Conservation (phyloP, 1,139 yeast genomes). For the Taphrina betulina region DNA sequence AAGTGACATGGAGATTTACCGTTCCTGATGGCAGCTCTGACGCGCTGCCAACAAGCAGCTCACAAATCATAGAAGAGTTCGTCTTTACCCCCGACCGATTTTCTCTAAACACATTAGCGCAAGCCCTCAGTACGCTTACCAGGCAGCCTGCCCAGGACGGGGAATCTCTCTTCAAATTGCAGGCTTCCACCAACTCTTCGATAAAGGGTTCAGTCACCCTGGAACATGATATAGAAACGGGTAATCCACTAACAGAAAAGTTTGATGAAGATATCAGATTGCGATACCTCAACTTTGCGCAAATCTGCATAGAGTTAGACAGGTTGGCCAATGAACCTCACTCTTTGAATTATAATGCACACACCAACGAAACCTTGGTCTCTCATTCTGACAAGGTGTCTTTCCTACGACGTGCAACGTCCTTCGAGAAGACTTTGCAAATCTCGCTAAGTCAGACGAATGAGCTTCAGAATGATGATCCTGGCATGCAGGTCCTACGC, state of each 20-base stretch:
- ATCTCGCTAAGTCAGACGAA: too few species aligned
- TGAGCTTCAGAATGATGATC: too few species aligned
- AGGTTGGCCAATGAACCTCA: slow-evolving; percentile 25
- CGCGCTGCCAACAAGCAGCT: neutral
- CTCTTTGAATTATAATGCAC: neutral
- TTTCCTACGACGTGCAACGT: slow-evolving; percentile 7
- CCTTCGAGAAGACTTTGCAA: slow-evolving; percentile 1
- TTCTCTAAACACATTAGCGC: neutral
- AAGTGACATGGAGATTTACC: slow-evolving; percentile 8
- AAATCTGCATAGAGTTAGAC: slow-evolving; percentile 16
- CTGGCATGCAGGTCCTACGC: neutral
- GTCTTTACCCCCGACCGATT: slow-evolving; percentile 20
- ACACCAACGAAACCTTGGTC: slow-evolving; percentile 9
- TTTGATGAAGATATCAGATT: slow-evolving; percentile 18
- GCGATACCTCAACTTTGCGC: slow-evolving; percentile 13
- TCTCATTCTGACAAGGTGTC: slow-evolving; percentile 9
- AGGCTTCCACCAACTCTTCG: neutral
- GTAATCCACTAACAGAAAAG: slow-evolving; percentile 8
- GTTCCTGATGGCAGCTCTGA: neutral
- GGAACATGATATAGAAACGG: slow-evolving; percentile 19
- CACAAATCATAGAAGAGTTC: slow-evolving; percentile 5
- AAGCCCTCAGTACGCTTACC: neutral
- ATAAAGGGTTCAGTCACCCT: neutral
- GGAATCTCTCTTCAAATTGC: neutral
- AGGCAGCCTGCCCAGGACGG: neutral